Evolutionary conservation across 1,139 yeast species (phyloP), one percentile per base, ranked within the genome.

Genomic region (Debaryomycetaceae sp.): DNA sequence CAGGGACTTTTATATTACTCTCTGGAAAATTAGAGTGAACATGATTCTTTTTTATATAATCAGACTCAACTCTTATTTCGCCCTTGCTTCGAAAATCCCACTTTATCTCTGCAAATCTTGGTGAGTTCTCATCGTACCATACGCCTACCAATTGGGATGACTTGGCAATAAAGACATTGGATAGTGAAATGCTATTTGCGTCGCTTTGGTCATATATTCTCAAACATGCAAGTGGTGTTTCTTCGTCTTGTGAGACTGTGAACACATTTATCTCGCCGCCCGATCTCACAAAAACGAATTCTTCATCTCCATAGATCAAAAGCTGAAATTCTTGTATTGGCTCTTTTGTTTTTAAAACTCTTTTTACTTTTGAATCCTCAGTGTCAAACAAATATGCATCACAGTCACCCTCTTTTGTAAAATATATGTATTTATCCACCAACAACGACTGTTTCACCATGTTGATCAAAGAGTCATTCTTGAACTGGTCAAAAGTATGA

Each of bases 81-180:
- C 60, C 62, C 2, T 36, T 47, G 14, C 50, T 31, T 14, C 46
- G 39, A 42, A 46, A 47, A n/a, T 47, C 46, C 65, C 64, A 63
- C 35, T 49, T 55, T 20, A 63, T 49, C 4, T 14, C 38, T 7
- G 43, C 48, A 35, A 65, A 60, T 11, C 50, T 53, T 5, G 66
- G 64, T 48, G 63, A 66, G 46, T 58, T 65, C 5, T 62, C 62
- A 45, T 72, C 69, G 56, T 64, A 68, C 73, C 75, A 73, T 17
- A 70, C 62, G n/a, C 65, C 67, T n/a, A 52, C 36, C 13, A 52
- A 30, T 24, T 37, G 31, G 11, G 31, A 27, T 7, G 31, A 27
- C 31, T 27, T 27, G 8, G 31, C 37, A 33, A 24, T 37, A 42
- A 49, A 46, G n/a, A 53, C 47, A 40, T 54, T 52, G 22, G 51